Base-by-base conservation (phyloP, 2,329 filamentous ascomycete genomes). In the Penicillium hesseltinei region DNA sequence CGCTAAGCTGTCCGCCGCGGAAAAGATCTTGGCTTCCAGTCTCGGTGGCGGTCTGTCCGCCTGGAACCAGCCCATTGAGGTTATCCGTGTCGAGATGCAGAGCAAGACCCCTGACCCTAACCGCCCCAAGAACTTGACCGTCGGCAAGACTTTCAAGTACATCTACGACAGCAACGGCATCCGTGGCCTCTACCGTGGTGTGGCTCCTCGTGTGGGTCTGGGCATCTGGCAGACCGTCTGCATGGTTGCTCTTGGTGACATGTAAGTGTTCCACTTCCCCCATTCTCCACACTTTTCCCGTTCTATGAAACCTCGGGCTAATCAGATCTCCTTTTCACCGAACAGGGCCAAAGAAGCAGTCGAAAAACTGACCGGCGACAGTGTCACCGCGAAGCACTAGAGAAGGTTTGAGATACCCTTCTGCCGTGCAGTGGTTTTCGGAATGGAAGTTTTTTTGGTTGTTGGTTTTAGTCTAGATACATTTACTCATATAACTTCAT, bases 31-130 rank as follows among this genome's bases (percentile, higher is more conserved):
- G 56, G 92, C 94, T 47, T 91, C 88, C 62, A 86, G 86, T 64
- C 75, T 99, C 10, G 94, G 94, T 80, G 94, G 94, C 85, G 94
- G 94, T 74, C 83, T 99, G 70, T 92, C 88, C 62, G 94, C 94
- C 64, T 99, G 94, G 94, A 99, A 99, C 81, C 94, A 99, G 84
- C 94, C 94, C 62, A 99, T 99, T 75, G 94, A 99, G 85, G 94
- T 99, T 75, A 97, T 99, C 75, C 91, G 94, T 64, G 93, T 99
- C 61, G 94, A 99, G 85, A 97, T 99, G 91, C 94, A 99, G 87
- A 96, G 91, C 82, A 97, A 97, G 88, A 97, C 89, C 70, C 91
- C 90, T 69, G 94, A 99, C 75, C 92, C 94, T 60, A 97, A 97
- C 83, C 89, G 94, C 51, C 94, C 94, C 69, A 96, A 96, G 87